Evolutionary conservation across 352 stramenopile genomes (phyloP).

Genomic region (Phytophthora cryptogea): DNA sequence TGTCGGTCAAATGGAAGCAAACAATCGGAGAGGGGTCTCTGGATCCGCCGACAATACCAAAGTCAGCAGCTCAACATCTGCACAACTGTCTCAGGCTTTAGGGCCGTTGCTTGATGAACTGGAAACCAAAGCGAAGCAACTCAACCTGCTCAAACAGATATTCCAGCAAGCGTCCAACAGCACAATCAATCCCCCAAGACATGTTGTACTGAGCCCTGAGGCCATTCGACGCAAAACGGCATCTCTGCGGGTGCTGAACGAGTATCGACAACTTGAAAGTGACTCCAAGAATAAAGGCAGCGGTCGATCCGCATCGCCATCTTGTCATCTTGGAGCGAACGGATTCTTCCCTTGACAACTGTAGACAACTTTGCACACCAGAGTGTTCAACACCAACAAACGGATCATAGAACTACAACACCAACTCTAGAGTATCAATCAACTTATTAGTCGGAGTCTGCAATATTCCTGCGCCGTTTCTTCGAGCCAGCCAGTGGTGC

Average conservation of each 20-base stretch:
- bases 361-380: neutral
- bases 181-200: slow-evolving; percentile 60
- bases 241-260: slow-evolving; percentile 65
- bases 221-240: slow-evolving; percentile 65
- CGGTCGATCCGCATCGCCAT: slow-evolving; percentile 17
- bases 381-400: neutral
- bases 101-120: slow-evolving; percentile 60
- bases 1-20: slow-evolving; percentile 44
- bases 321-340: slow-evolving; percentile 2
- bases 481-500: slow-evolving; percentile 24
- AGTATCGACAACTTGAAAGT: slow-evolving; percentile 68
- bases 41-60: slow-evolving; percentile 8
- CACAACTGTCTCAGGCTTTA: slow-evolving; percentile 50
- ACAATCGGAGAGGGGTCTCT: slow-evolving; percentile 15
- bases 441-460: slow-evolving; percentile 31
- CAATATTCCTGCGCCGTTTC: slow-evolving; percentile 33
- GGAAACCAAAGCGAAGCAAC: slow-evolving; percentile 66
- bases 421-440: slow-evolving; percentile 8
- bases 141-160: slow-evolving; percentile 71
- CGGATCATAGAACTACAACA: neutral
- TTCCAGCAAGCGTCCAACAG: slow-evolving; percentile 58
- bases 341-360: slow-evolving; percentile 24
- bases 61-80: slow-evolving; percentile 16
- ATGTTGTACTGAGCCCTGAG: slow-evolving; percentile 57
- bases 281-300: slow-evolving; percentile 44